Evolutionary conservation across 176 grass and related monocot species (phyloP).

Genomic region (Alloteropsis semialata): DNA sequence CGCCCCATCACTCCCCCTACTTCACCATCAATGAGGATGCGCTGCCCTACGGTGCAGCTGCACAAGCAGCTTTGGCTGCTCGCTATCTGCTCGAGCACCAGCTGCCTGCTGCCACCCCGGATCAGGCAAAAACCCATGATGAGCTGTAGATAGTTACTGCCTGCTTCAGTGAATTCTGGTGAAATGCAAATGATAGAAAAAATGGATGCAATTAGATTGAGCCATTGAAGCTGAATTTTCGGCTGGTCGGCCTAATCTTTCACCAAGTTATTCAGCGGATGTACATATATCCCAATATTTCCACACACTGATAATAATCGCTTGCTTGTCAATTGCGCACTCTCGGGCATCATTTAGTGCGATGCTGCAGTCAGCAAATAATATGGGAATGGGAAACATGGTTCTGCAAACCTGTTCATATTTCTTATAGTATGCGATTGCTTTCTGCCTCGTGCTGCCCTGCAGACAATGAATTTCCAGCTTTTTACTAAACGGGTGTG

Average conservation of each 20-base stretch:
- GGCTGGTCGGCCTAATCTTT: background rate
- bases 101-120: background rate
- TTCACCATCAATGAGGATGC: constrained; percentile 72
- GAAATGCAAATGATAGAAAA: background rate
- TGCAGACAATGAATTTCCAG: background rate
- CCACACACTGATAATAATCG: background rate
- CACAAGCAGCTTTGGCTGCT: constrained; percentile 67
- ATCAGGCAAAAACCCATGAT: constrained; percentile 38
- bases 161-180: background rate
- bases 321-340: background rate
- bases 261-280: background rate
- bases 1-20: constrained; percentile 56
- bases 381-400: background rate
- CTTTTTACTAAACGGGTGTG: background rate
- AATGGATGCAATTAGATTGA: background rate
- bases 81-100: constrained; percentile 66
- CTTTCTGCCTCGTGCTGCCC: background rate
- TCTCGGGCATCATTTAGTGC: background rate
- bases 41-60: constrained; percentile 67
- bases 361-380: background rate
- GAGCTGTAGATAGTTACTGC: constrained; percentile 63
- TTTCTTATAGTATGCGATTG: background rate
- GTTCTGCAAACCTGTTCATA: background rate
- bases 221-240: background rate
- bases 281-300: background rate